Evolutionary conservation across 2,329 filamentous ascomycete species (phyloP).

Genomic region (Pseudovirgaria hyperparasitica): DNA sequence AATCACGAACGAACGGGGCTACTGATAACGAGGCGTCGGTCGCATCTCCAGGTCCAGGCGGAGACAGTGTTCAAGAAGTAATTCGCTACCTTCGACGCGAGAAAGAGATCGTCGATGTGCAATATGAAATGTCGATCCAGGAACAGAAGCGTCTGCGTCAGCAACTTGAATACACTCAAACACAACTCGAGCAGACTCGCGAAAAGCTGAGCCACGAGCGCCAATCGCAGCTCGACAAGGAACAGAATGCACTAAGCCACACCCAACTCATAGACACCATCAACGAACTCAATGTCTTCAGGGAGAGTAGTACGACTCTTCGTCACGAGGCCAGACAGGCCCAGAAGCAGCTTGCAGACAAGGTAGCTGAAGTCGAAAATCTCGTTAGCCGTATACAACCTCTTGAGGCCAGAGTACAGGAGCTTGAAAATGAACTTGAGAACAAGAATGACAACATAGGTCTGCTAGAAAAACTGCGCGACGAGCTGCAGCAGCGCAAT

Average conservation of each 20-base stretch:
- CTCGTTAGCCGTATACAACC: slow-evolving; percentile 68
- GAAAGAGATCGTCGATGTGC: slow-evolving; percentile 97
- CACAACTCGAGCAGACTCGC: slow-evolving; percentile 76
- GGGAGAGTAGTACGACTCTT: slow-evolving; percentile 85
- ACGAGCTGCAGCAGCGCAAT: slow-evolving; percentile 90
- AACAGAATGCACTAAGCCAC: slow-evolving; percentile 63
- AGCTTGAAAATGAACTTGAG: slow-evolving; percentile 69
- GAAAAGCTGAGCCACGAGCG: slow-evolving; percentile 87
- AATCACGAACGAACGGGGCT: slow-evolving; percentile 49
- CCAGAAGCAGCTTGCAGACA: slow-evolving; percentile 62
- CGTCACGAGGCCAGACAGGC: slow-evolving; percentile 75
- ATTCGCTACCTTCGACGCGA: slow-evolving; percentile 86
- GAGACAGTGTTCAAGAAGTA: slow-evolving; percentile 75
- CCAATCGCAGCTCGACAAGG: slow-evolving; percentile 58
- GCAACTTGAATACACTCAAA: slow-evolving; percentile 75
- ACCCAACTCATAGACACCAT: slow-evolving; percentile 89
- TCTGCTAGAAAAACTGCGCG: slow-evolving; percentile 78
- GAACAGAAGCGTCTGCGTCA: slow-evolving; percentile 83
- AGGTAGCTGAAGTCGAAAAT: slow-evolving; percentile 60
- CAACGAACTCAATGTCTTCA: slow-evolving; percentile 89
- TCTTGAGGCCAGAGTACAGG: slow-evolving; percentile 64
- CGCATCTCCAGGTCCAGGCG: slow-evolving; percentile 41
- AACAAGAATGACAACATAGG: slow-evolving; percentile 81
- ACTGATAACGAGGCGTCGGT: slow-evolving; percentile 38
- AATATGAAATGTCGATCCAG: slow-evolving; percentile 77